These are phyloP conservation scores for Vitis hybrid DNA, from an alignment of 177 flowering plant species.

Conservation along the genomic window DNA sequence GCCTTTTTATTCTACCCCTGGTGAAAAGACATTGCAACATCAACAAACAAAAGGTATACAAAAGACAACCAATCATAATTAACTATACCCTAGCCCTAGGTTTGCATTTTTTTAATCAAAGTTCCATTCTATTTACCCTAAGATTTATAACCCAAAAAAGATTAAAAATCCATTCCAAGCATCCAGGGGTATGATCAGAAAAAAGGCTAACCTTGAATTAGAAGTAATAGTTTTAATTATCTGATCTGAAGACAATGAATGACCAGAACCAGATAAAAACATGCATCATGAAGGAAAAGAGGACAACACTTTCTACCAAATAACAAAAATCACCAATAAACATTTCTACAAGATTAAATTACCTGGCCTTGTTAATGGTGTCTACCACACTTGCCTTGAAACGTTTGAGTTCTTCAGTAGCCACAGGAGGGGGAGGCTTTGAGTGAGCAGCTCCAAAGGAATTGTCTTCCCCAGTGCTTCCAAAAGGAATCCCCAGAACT, in stretches of 20 bases:
- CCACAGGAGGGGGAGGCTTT: slow-evolving; percentile 28
- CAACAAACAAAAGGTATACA: slow-evolving; percentile 10
- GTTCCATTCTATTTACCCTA: not conserved
- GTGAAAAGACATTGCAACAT: slow-evolving; percentile 13
- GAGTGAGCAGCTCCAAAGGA: slow-evolving; percentile 47
- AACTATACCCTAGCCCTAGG: not conserved
- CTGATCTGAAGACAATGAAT: not conserved
- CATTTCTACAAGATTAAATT: slow-evolving; percentile 6
- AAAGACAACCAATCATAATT: not conserved
- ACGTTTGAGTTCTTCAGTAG: slow-evolving; percentile 35
- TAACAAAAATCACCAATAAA: not conserved
- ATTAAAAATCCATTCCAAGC: not conserved
- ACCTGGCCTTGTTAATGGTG: slow-evolving; percentile 51
- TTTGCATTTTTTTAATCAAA: not conserved
- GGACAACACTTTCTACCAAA: not conserved
- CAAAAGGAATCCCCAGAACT: slow-evolving; percentile 42
- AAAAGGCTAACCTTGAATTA: not conserved
- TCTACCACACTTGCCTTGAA: slow-evolving; percentile 29
- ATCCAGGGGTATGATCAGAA: not conserved
- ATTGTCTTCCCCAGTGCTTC: slow-evolving; percentile 41
- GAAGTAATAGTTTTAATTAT: not conserved
- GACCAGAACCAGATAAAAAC: not conserved
- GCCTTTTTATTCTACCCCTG: slow-evolving; percentile 71
- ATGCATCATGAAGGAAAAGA: not conserved
- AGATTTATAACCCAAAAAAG: not conserved